These are phyloP conservation scores for Solanum clarkiae DNA, from an alignment of 257 asterid species.

Conservation along the genomic window DNA sequence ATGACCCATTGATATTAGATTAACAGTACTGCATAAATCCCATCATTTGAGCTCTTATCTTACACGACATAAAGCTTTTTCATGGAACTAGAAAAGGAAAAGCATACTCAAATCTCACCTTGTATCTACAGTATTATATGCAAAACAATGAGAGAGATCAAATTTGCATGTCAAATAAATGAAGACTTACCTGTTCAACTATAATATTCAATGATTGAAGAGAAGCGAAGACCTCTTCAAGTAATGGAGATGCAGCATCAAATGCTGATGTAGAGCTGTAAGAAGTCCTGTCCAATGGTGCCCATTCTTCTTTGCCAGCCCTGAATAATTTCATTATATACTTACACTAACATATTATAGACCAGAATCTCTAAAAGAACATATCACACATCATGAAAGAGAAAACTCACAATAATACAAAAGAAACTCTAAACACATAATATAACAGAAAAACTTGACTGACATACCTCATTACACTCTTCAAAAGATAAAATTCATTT, in stretches of 20 bases:
- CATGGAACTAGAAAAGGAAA: background rate
- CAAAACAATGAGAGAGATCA: background rate
- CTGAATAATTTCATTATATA: conserved; percentile 19
- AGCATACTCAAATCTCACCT: background rate
- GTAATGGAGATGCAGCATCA: conserved; percentile 78
- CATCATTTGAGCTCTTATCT: background rate
- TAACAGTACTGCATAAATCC: background rate
- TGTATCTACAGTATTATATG: background rate
- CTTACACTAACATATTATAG: background rate
- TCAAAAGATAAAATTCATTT: conserved; percentile 67
- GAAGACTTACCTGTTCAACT: conserved; percentile 73
- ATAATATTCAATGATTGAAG: conserved; percentile 64
- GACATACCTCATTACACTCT: conserved; percentile 45
- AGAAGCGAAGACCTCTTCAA: conserved; percentile 49
- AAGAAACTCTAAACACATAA: background rate
- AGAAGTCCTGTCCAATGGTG: conserved; percentile 61
- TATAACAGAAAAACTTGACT: background rate
- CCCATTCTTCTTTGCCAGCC: conserved; percentile 76
- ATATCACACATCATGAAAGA: background rate
- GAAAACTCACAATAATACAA: conserved; percentile 16
- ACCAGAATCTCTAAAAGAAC: background rate
- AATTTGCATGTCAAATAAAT: background rate
- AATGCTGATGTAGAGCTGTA: conserved; percentile 66
- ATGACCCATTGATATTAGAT: background rate
- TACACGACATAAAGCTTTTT: background rate